These are phyloP conservation scores for Penicillium brevicompactum DNA, from an alignment of 2,329 filamentous ascomycete species.

Conservation along the genomic window DNA sequence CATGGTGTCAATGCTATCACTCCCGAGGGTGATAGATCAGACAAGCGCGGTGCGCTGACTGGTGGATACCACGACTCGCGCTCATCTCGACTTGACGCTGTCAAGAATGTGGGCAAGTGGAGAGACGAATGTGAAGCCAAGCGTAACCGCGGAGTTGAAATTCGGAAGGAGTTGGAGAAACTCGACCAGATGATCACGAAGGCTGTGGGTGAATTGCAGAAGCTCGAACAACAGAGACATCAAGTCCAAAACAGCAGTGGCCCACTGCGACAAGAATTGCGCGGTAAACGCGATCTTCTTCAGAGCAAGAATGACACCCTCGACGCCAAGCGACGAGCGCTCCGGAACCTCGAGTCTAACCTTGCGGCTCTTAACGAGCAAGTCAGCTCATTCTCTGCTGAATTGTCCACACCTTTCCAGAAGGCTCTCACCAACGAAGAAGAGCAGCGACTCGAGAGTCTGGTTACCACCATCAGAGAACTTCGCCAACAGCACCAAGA, in stretches of 20 bases:
- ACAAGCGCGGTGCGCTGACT: conserved; percentile 92
- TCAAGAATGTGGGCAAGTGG: conserved; percentile 73
- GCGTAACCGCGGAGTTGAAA: conserved; percentile 63
- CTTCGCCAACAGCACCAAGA: conserved; percentile 77
- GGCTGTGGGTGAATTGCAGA: conserved; percentile 81
- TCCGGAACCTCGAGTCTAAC: conserved; percentile 71
- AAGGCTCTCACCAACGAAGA: conserved; percentile 83
- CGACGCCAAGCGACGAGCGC: conserved; percentile 66
- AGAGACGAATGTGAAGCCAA: conserved; percentile 73
- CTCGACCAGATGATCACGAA: conserved; percentile 88
- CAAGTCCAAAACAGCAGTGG: conserved; percentile 82
- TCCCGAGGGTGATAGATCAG: conserved; percentile 88
- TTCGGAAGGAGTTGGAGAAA: conserved; percentile 70
- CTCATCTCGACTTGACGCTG: conserved; percentile 82
- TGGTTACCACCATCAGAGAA: conserved; percentile 70
- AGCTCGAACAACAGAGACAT: conserved; percentile 74
- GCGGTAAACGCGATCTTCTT: conserved; percentile 72
- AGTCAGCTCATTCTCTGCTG: conserved; percentile 74
- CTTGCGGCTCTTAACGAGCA: conserved; percentile 76
- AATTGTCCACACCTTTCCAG: conserved; percentile 85
- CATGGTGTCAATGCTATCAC: conserved; percentile 93
- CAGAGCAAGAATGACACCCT: conserved; percentile 73
- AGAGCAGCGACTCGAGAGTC: conserved; percentile 73
- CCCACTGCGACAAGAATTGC: conserved; percentile 74
- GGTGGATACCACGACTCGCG: conserved; percentile 90